phyloP scores from a whole-genome alignment of 2,329 filamentous ascomycete species.

The Hymenoscyphus fraxineus region DNA sequence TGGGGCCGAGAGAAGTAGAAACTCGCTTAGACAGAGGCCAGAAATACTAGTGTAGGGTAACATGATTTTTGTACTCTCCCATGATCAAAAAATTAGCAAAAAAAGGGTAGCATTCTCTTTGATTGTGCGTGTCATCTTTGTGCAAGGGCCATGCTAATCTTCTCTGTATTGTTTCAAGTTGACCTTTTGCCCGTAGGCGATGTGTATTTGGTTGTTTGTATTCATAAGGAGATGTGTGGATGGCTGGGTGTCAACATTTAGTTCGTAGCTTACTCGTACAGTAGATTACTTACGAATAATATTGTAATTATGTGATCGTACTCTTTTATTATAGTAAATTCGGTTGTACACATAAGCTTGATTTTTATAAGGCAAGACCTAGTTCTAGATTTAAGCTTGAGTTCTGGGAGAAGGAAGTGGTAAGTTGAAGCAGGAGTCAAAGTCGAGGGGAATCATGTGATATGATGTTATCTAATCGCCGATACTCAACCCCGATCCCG shows the following conservation, averaged over 20 bases:
- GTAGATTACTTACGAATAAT: too few relatives aligned
- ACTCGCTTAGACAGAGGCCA: not conserved
- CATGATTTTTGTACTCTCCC: not conserved
- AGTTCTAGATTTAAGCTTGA: not conserved
- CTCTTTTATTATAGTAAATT: too few relatives aligned
- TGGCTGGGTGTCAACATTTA: not conserved
- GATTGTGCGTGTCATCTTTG: not conserved
- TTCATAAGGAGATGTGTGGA: not conserved
- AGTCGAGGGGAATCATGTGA: not conserved
- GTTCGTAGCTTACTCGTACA: not conserved
- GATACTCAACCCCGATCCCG: not conserved
- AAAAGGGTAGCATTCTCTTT: not conserved
- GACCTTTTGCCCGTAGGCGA: not conserved
- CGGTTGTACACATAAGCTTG: too few relatives aligned
- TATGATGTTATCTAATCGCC: not conserved
- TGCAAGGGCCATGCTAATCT: conserved; percentile 4
- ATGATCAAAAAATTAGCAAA: not conserved
- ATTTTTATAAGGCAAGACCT: not conserved
- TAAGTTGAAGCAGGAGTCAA: not conserved
- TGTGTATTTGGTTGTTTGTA: not conserved
- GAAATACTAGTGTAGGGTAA: not conserved
- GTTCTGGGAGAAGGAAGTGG: not conserved
- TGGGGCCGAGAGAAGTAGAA: too few relatives aligned
- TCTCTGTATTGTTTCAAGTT: not conserved
- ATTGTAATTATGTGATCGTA: too few relatives aligned